phyloP scores from a whole-genome alignment of 2,329 filamentous ascomycete species.

The Aspergillus uvarum region DNA sequence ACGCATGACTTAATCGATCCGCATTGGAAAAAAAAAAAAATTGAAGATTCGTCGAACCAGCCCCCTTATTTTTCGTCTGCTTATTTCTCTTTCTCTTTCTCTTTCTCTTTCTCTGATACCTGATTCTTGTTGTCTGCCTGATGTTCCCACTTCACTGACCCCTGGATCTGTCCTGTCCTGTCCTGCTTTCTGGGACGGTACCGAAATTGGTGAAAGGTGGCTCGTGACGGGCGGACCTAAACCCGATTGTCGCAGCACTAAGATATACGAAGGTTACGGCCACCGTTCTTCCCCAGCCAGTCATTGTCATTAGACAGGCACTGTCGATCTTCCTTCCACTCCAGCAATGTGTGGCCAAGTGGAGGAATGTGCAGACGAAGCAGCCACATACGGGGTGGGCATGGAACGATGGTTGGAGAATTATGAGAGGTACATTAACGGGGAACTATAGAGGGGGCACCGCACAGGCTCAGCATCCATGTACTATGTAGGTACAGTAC shows the following conservation, averaged over 20 bases:
- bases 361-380: background rate
- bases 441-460: background rate
- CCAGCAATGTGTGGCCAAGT: background rate
- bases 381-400: background rate
- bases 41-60: background rate
- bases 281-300: slow-evolving; percentile 1
- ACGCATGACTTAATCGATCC: background rate
- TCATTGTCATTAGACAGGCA: background rate
- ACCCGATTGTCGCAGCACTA: slow-evolving; percentile 1
- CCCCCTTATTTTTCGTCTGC: background rate
- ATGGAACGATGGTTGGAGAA: slow-evolving; percentile 5
- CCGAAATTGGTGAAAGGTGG: slow-evolving; percentile 2
- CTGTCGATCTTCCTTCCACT: background rate
- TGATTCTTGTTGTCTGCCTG: background rate
- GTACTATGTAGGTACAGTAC: background rate
- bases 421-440: background rate
- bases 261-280: background rate
- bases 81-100: background rate
- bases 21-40: background rate
- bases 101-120: background rate
- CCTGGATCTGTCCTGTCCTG: slow-evolving; percentile 13
- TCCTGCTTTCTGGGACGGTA: slow-evolving; percentile 1
- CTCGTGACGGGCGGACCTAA: slow-evolving; percentile 5
- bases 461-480: background rate
- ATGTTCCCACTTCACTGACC: background rate